Evolutionary conservation across 257 asterid genomes (phyloP).

Genomic region (Paraleonurus japonicus): DNA sequence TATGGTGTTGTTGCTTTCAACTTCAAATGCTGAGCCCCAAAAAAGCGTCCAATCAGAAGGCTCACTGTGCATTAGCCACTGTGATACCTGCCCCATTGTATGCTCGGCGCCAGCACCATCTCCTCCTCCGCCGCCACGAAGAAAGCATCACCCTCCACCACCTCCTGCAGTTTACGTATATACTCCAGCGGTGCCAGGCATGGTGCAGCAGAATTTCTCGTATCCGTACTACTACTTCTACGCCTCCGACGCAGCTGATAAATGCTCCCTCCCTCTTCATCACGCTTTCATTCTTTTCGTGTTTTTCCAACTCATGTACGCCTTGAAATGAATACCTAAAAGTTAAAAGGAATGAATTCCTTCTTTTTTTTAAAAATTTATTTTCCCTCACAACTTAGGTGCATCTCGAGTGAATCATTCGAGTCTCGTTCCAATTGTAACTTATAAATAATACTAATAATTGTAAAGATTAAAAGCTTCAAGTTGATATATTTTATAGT

Average conservation of each 20-base stretch:
- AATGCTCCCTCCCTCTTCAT: neutral
- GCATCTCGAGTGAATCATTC: neutral
- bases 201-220: constrained; percentile 31
- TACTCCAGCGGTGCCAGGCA: constrained; percentile 21
- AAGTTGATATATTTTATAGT: too few relatives aligned
- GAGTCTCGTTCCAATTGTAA: neutral
- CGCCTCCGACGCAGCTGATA: constrained; percentile 25
- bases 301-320: neutral
- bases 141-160: constrained; percentile 18
- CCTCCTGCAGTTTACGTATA: constrained; percentile 19
- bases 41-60: neutral
- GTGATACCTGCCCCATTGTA: constrained; percentile 29
- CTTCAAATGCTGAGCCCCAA: constrained; percentile 20
- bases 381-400: too few relatives aligned
- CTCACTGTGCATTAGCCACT: constrained; percentile 24
- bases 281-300: neutral
- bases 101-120: constrained; percentile 23
- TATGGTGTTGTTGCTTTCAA: neutral
- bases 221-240: constrained; percentile 33
- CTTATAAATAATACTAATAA: neutral
- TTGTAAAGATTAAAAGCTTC: too few relatives aligned
- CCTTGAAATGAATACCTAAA: neutral
- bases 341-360: neutral
- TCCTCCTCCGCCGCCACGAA: constrained; percentile 14
- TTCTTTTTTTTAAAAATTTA: too few relatives aligned